A percentile compares a stretch with the other conserved stretches of the same genome.
phyloP scores from a whole-genome alignment of 164 flowering plant species.

The Vitis cinerea region DNA sequence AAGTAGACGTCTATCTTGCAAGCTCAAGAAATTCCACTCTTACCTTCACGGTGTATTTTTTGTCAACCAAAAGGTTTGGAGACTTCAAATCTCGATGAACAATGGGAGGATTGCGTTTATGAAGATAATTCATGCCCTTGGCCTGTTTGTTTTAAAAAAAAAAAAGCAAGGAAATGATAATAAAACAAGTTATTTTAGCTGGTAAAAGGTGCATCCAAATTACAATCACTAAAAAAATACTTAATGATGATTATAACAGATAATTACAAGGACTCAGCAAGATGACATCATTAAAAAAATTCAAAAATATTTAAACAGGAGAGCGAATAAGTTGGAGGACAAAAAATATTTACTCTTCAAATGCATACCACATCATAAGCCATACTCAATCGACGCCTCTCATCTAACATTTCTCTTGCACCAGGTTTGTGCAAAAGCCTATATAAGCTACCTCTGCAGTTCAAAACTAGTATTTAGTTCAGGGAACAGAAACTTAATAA shows the following conservation, averaged over 20 bases:
- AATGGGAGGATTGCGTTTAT: constrained; percentile 90
- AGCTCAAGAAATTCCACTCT: constrained; percentile 2
- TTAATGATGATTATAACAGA: no score
- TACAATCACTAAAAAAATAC: no score
- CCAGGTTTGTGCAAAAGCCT: constrained; percentile 89
- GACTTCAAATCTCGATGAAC: constrained; percentile 98
- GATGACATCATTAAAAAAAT: not conserved
- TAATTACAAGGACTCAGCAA: not conserved
- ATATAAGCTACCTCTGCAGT: constrained; percentile 89
- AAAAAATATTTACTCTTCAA: not conserved
- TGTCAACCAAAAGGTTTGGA: constrained; percentile 96
- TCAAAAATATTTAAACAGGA: not conserved
- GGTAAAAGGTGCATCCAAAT: no score
- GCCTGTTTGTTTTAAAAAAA: constrained; percentile 48
- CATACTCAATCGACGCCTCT: constrained; percentile 87
- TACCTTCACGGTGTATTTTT: constrained; percentile 96
- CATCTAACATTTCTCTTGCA: constrained; percentile 79
- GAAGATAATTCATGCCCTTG: constrained; percentile 99
- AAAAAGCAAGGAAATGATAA: no score
- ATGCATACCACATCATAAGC: constrained; percentile 91
- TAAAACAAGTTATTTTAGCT: no score
- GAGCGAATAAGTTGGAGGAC: not conserved
- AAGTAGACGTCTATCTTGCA: not conserved
- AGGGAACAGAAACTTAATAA: not conserved
- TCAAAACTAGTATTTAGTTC: constrained; percentile 7